A percentile compares a stretch with the other conserved stretches of the same genome.
Conservation (phyloP, 139 green algal species). For the Eudorina sp. region DNA sequence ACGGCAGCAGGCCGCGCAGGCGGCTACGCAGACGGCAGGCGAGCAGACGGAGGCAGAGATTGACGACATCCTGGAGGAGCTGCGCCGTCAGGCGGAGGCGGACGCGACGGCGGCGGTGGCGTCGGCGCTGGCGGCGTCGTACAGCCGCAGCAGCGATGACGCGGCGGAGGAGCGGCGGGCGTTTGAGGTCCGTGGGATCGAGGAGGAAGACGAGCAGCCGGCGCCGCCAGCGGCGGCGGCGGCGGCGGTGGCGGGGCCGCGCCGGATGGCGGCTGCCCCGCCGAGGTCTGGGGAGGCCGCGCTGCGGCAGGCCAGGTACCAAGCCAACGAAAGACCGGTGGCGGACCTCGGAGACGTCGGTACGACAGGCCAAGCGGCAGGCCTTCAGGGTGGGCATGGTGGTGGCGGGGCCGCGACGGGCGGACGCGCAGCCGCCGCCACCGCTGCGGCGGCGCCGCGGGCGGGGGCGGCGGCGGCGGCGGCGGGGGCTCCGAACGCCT, state of each 20-base stretch:
- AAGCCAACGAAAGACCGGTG: too few species aligned
- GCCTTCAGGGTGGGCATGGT: too few species aligned
- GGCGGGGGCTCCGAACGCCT: background rate
- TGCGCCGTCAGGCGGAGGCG: constrained; percentile 4
- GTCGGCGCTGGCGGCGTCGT: background rate
- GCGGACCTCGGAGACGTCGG: too few species aligned
- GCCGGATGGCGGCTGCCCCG: background rate
- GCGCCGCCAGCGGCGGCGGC: background rate
- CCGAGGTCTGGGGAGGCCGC: too few species aligned
- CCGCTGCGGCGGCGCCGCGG: background rate
- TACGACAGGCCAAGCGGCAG: too few species aligned
- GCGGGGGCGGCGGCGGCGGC: background rate
- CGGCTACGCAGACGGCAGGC: background rate
- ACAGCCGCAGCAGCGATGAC: constrained; percentile 4
- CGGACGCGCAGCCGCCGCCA: background rate
- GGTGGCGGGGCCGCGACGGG: too few species aligned
- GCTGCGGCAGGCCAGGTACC: background rate
- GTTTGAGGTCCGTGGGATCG: constrained; percentile 13
- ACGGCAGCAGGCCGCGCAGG: constrained; percentile 37
- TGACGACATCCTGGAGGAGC: constrained; percentile 21
- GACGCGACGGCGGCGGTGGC: background rate
- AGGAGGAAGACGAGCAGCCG: constrained; percentile 5
- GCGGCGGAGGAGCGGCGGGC: constrained; percentile 12
- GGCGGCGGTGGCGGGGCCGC: background rate
- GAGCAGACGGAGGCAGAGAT: constrained; percentile 46